These are phyloP conservation scores for Smittium culicis DNA, from an alignment of 371 early-diverging fungal genomes.

Conservation along the genomic window DNA sequence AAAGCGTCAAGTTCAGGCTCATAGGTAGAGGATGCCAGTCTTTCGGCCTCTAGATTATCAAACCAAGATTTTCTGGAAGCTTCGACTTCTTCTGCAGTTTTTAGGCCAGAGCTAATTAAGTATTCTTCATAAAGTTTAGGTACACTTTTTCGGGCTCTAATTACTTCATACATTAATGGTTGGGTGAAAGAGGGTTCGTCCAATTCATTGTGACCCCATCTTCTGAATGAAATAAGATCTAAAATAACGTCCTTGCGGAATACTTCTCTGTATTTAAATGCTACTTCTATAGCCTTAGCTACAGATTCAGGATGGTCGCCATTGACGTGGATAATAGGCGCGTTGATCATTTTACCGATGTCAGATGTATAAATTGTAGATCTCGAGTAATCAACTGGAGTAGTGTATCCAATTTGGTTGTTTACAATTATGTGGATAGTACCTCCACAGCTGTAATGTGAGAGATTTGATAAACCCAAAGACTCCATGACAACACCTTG, in stretches of 20 bases:
- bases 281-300: slow-evolving; percentile 79
- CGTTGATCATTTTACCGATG: slow-evolving; percentile 88
- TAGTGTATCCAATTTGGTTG: slow-evolving; percentile 98
- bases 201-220: slow-evolving; percentile 95
- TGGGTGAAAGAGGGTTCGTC: slow-evolving; percentile 97
- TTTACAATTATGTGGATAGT: slow-evolving; percentile 94
- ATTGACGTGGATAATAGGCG: slow-evolving; percentile 95
- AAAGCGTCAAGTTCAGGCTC: slow-evolving; percentile 31
- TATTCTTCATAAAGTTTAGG: slow-evolving; percentile 55
- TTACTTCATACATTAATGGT: slow-evolving; percentile 89
- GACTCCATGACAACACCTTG: slow-evolving; percentile 97
- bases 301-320: slow-evolving; percentile 95
- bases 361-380: slow-evolving; percentile 95
- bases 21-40: slow-evolving; percentile 7
- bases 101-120: slow-evolving; percentile 9
- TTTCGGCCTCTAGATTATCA: slow-evolving; percentile 19
- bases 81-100: slow-evolving; percentile 17
- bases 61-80: slow-evolving; percentile 12
- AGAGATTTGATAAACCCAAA: slow-evolving; percentile 85
- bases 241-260: slow-evolving; percentile 93
- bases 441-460: slow-evolving; percentile 89
- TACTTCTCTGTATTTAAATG: slow-evolving; percentile 87
- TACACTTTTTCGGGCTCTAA: slow-evolving; percentile 63
- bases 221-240: slow-evolving; percentile 92
- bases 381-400: slow-evolving; percentile 86